phyloP scores from a whole-genome alignment of 2,329 filamentous ascomycete species.

The Stachybotrys echinatus region DNA sequence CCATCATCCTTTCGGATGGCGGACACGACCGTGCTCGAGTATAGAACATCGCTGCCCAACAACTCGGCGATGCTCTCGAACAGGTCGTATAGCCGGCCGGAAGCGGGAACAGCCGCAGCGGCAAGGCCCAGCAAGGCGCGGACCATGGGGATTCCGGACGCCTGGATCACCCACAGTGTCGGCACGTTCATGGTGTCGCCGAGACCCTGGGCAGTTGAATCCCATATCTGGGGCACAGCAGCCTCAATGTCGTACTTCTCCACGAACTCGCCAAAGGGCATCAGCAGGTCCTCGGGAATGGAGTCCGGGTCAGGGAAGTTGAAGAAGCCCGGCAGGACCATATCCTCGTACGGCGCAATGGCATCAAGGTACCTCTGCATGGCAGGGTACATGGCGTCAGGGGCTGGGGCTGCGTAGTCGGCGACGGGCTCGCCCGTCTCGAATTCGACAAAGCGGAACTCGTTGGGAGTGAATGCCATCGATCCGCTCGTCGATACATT shows the following conservation, averaged over 20 bases:
- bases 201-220: constrained; percentile 32
- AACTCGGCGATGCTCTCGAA: constrained; percentile 26
- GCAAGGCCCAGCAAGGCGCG: constrained; percentile 11
- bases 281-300: constrained; percentile 23
- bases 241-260: constrained; percentile 37
- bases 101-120: constrained; percentile 11
- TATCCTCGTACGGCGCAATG: constrained; percentile 18
- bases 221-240: constrained; percentile 30
- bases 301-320: constrained; percentile 32
- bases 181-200: constrained; percentile 32
- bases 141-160: constrained; percentile 14
- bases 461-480: constrained; percentile 17
- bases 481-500: constrained; percentile 21
- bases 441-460: constrained; percentile 29
- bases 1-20: constrained; percentile 6
- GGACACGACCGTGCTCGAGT: constrained; percentile 22
- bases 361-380: constrained; percentile 19
- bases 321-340: constrained; percentile 24
- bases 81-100: constrained; percentile 20
- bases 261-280: constrained; percentile 41
- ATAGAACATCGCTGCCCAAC: constrained; percentile 27
- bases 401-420: constrained; percentile 12
- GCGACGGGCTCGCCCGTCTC: constrained; percentile 20
- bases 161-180: constrained; percentile 38
- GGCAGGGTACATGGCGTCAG: constrained; percentile 12